Conservation (phyloP, 2,329 filamentous ascomycete species). For the Aspergillus sp. region DNA sequence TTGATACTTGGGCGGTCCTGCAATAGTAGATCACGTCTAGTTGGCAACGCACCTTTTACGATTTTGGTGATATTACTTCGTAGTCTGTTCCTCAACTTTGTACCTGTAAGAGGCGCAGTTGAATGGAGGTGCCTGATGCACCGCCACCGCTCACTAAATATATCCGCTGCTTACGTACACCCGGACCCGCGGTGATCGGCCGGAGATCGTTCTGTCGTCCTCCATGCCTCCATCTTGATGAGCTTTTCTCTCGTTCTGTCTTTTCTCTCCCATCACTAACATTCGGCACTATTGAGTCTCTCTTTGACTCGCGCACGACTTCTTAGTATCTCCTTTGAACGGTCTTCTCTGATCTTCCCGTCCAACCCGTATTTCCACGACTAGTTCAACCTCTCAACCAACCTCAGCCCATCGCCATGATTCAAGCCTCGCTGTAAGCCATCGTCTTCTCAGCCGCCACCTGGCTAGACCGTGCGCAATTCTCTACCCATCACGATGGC, state of each 20-base stretch:
- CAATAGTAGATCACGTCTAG: too few relatives aligned
- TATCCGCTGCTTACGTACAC: too few relatives aligned
- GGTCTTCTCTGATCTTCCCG: not conserved
- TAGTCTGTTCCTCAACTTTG: too few relatives aligned
- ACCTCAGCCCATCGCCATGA: constrained; percentile 4
- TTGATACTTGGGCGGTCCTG: not conserved
- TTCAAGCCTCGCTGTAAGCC: not conserved
- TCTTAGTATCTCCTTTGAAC: not conserved
- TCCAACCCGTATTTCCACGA: too few relatives aligned
- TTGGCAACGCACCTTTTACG: too few relatives aligned
- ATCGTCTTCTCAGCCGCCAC: not conserved
- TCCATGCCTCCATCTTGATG: too few relatives aligned
- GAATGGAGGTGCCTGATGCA: not conserved
- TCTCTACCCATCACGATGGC: constrained; percentile 31
- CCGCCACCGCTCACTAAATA: too few relatives aligned
- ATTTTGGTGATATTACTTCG: too few relatives aligned
- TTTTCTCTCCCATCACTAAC: not conserved
- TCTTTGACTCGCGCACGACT: not conserved
- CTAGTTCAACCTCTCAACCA: too few relatives aligned
- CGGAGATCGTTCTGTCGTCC: too few relatives aligned
- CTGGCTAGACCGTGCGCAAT: not conserved
- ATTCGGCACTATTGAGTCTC: not conserved
- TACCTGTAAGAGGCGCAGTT: not conserved
- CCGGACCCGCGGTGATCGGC: not conserved
- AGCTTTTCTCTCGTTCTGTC: not conserved